phyloP scores from a whole-genome alignment of 2,329 filamentous ascomycete genomes.

The Verticillium albo-atrum region DNA sequence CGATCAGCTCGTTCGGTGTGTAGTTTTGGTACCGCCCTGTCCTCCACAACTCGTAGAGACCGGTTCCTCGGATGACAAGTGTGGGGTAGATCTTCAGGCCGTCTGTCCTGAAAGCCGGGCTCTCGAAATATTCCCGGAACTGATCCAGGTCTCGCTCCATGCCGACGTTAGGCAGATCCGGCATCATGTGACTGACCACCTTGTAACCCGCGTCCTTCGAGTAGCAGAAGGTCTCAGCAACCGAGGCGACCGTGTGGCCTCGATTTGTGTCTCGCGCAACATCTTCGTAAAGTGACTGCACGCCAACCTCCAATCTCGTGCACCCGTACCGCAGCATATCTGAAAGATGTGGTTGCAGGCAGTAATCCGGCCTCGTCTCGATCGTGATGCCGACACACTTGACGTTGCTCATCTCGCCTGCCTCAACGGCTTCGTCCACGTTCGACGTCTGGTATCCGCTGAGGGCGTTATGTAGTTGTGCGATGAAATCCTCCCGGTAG shows the following conservation, averaged over 20 bases:
- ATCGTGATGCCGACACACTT: constrained; percentile 99
- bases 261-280: constrained; percentile 97
- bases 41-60: constrained; percentile 94
- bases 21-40: constrained; percentile 98
- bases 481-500: constrained; percentile 91
- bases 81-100: constrained; percentile 98
- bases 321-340: constrained; percentile 98
- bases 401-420: constrained; percentile 92
- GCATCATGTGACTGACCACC: constrained; percentile 99
- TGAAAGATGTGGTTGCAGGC: constrained; percentile 87
- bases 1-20: constrained; percentile 92
- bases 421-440: constrained; percentile 91
- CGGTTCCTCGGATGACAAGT: constrained; percentile 92
- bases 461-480: constrained; percentile 92
- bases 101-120: constrained; percentile 91
- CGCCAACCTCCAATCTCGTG: constrained; percentile 88
- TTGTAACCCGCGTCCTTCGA: constrained; percentile 98
- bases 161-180: constrained; percentile 93
- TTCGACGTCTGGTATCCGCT: constrained; percentile 93
- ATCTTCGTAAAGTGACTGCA: constrained; percentile 96
- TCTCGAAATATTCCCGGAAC: constrained; percentile 97
- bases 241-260: constrained; percentile 90
- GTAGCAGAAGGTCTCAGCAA: constrained; percentile 95
- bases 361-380: constrained; percentile 95
- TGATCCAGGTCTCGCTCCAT: constrained; percentile 98